Base-by-base conservation (phyloP, 2,329 filamentous ascomycete species). In the Blumeriella jaapii region DNA sequence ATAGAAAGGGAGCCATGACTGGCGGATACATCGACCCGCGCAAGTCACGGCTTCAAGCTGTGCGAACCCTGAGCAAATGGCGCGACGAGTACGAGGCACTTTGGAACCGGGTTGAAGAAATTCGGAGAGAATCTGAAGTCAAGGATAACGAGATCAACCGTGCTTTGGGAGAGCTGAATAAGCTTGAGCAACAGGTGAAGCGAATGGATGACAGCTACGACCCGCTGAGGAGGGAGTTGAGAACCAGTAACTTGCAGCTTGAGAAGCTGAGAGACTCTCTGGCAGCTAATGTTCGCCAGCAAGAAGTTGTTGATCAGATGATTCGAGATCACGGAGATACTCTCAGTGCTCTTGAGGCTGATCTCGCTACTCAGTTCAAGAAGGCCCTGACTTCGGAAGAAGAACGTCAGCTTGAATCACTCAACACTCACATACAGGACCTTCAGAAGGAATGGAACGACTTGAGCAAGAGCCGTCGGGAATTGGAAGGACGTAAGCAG, bases 1-100 rank as follows among this genome's bases (percentile, higher is more conserved):
- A 95, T 61, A 94, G 93, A 62, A 82, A 89, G 49, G 91, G 91
- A 60, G 89, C 87, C 10, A 75, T 98, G 64, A 95, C 86, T 31
- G 91, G 91, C 65, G 91, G 91, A 50, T 98, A 81, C 55, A 81
- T 94, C 44, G 91, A 98, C 54, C 74, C 82, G 8, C 74, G 82
- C 20, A 80, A 78, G 47, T 96, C 89, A 1, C 79, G 89, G 14
- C 68, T 96, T n/a, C 80, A 89, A 50, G 85, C 82, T 17, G 80
- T 94, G 18, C 78, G 79, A 40, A 69, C 74, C 4, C 74, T 89
- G 19, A 74, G 77, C 36, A 78, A 75, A 50, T 84, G 81, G 67
- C 75, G 86, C 22, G 69, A 77, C 32, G 77, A 84, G 52, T 81
- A 74, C 45, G 85, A 94, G 30, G 61, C 64, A 7, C 69, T 86